Evolutionary conservation across 2,329 filamentous ascomycete species (phyloP).

Genomic region (Dactylellina drechsleri): DNA sequence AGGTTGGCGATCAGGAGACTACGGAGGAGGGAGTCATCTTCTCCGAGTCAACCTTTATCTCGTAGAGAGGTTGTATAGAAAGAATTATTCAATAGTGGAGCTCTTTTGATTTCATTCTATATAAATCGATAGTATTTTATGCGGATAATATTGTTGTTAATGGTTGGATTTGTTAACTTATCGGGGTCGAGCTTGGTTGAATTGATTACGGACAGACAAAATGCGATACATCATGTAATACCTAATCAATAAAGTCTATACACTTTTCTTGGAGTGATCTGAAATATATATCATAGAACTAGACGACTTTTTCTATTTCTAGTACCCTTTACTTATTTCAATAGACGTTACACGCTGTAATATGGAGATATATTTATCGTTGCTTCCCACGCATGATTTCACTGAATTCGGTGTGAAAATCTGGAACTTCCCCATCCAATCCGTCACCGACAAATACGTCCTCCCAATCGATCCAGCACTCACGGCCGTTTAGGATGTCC

Average conservation of each 20-base stretch:
- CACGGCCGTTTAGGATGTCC: slow-evolving; percentile 84
- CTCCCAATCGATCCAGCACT: slow-evolving; percentile 86
- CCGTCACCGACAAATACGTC: slow-evolving; percentile 84
- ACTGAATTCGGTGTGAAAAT: slow-evolving; percentile 94
- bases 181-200: no score
- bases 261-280: background rate
- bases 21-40: slow-evolving; percentile 79
- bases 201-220: slow-evolving; percentile 27
- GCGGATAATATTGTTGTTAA: background rate
- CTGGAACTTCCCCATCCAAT: slow-evolving; percentile 74
- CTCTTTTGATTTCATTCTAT: background rate
- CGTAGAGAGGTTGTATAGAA: background rate
- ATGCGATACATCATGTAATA: slow-evolving; percentile 44
- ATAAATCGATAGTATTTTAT: background rate
- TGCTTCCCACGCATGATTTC: slow-evolving; percentile 80
- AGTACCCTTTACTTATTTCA: background rate
- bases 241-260: slow-evolving; percentile 29
- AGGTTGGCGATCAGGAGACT: slow-evolving; percentile 81
- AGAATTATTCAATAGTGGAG: background rate
- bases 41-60: slow-evolving; percentile 96
- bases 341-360: background rate
- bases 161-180: background rate
- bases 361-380: slow-evolving; percentile 55
- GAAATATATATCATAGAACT: background rate
- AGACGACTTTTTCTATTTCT: background rate